Evolutionary conservation across 2,329 filamentous ascomycete genomes (phyloP), one percentile per base, ranked within the genome.

Genomic region (Fusarium chlamydosporum): DNA sequence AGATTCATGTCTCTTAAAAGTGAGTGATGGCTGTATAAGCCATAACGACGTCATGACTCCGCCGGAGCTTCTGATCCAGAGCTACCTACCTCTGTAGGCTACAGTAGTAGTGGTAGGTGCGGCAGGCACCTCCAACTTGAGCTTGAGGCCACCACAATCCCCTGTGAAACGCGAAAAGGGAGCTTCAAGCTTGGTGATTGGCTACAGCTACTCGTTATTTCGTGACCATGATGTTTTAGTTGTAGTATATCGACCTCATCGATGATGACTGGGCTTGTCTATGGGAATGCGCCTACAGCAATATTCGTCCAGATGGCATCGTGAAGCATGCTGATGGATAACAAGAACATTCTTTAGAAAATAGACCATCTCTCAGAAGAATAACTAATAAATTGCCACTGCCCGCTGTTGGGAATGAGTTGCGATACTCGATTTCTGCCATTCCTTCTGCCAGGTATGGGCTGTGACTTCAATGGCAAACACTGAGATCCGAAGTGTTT

Each of bases 21-120:
- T 23, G 23, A 34, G 37, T 26, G 41, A 48, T 20, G 48, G 18
- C 8, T 12, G 20, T 38, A 27, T 41, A 42, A 45, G 23, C 23
- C 55, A 56, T 46, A 33, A 71, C 65, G 68, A 71, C 68, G 68
- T 71, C 68, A 71, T 71, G 61, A 64, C 57, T 71, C 34, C 9
- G 45, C 45, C 61, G 68, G 68, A 71, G 65, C 56, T 70, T 70
- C 47, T 56, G n/a, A 41, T 65, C 68, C 68, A 41, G 29, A 10
- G 27, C 42, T 38, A n/a, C n/a, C n/a, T n/a, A n/a, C n/a, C n/a
- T n/a, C n/a, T n/a, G n/a, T n/a, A n/a, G n/a, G n/a, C n/a, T n/a
- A n/a, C n/a, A n/a, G n/a, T n/a, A n/a, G n/a, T n/a, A 12, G 26
- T 41, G 20, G 20, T 29, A 41, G 18, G 46, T 53, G 37, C 27